These are phyloP conservation scores for Apiospora hydei DNA, from an alignment of 2,329 filamentous ascomycete genomes.

Conservation along the genomic window DNA sequence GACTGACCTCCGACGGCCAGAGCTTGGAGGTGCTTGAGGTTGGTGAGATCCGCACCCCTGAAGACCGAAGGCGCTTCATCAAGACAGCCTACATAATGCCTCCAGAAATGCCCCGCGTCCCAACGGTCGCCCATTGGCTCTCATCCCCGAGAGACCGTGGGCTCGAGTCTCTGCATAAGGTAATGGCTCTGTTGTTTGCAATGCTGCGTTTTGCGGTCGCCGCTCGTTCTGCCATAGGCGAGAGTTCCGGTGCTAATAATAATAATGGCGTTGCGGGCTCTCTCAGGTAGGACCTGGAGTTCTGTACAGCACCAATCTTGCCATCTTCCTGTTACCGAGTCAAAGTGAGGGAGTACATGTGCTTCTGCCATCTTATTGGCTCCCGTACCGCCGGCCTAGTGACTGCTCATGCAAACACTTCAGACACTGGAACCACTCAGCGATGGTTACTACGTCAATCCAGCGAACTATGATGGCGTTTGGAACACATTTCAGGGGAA, in stretches of 20 bases:
- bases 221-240: constrained; percentile 1
- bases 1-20: background rate
- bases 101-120: constrained; percentile 2
- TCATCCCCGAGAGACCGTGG: background rate
- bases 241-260: background rate
- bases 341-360: background rate
- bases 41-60: constrained; percentile 16
- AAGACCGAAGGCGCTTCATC: constrained; percentile 9
- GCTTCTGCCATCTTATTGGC: constrained; percentile 17
- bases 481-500: constrained; percentile 11
- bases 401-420: constrained; percentile 20
- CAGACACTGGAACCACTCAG: constrained; percentile 18
- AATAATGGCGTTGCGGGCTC: background rate
- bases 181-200: background rate
- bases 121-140: background rate
- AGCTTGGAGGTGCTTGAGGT: constrained; percentile 1
- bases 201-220: background rate
- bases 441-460: background rate
- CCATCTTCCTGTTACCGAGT: background rate
- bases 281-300: constrained; percentile 1
- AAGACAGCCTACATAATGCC: background rate
- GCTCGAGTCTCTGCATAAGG: background rate
- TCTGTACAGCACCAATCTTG: background rate
- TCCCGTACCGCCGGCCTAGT: constrained; percentile 22
- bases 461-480: background rate